Evolutionary conservation across 495 filamentous ascomycete species (phyloP).

Genomic region (Staphylotrichum tortipilum): DNA sequence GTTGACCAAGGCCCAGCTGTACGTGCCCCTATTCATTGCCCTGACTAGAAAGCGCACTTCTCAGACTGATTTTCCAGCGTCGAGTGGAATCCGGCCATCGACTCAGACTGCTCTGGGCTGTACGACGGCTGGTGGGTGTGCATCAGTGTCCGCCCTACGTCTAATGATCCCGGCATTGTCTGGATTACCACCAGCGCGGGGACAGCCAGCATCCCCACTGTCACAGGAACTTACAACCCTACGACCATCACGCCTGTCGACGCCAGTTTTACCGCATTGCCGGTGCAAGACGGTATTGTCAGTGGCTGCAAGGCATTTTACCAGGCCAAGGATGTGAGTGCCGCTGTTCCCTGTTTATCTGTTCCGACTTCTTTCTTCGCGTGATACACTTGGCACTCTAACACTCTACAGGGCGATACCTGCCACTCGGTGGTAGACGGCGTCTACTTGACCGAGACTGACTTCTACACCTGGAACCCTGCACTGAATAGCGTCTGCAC

Average conservation of each 20-base stretch:
- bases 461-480: neutral
- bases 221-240: too few relatives aligned
- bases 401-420: neutral
- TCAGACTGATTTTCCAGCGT: neutral
- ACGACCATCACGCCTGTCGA: too few relatives aligned
- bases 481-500: neutral
- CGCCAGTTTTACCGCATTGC: neutral
- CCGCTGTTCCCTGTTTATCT: too few relatives aligned
- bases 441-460: neutral
- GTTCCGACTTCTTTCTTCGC: too few relatives aligned
- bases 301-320: neutral
- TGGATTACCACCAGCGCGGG: neutral
- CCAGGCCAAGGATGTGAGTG: neutral
- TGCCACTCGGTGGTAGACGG: neutral
- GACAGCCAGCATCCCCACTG: too few relatives aligned
- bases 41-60: neutral
- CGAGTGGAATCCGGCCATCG: neutral
- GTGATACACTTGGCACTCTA: too few relatives aligned
- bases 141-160: neutral
- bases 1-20: neutral
- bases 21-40: neutral
- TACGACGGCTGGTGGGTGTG: neutral
- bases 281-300: neutral
- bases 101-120: neutral
- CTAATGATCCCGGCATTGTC: neutral